These are phyloP conservation scores for Quercus tomentella DNA, from an alignment of 331 rosid species.

Conservation along the genomic window DNA sequence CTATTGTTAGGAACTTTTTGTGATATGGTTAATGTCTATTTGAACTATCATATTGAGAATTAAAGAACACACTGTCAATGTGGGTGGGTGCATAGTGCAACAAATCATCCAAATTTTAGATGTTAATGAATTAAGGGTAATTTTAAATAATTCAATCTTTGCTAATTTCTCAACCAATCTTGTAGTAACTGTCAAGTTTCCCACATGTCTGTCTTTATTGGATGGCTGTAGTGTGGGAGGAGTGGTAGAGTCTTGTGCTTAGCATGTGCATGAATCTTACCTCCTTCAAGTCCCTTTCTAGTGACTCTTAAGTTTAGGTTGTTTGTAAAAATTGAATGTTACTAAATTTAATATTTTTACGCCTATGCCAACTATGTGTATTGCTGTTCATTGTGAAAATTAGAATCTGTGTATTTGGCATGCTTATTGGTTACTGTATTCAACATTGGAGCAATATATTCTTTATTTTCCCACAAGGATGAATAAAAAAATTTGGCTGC, in stretches of 20 bases:
- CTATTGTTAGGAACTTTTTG: background rate
- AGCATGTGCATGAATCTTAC: background rate
- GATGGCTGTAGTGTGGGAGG: background rate
- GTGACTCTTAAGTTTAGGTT: background rate
- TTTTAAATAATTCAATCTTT: background rate
- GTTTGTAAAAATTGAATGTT: background rate
- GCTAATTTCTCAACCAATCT: background rate
- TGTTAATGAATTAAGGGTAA: background rate
- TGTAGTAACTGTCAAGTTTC: background rate
- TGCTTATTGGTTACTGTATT: background rate
- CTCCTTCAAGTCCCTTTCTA: background rate
- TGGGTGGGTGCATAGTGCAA: too few relatives aligned
- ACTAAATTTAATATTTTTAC: background rate
- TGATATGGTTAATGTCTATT: background rate
- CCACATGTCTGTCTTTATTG: background rate
- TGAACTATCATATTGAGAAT: background rate
- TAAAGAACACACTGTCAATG: too few relatives aligned
- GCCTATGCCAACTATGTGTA: background rate
- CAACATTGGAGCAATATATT: background rate
- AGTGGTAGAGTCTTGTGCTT: background rate
- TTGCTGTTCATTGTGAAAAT: background rate
- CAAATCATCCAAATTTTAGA: background rate
- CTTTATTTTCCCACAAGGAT: background rate
- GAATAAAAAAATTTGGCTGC: slow-evolving; percentile 6
- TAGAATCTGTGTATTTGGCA: background rate